Evolutionary conservation across 139 green algal species (phyloP).

Genomic region (Chlorella sp.): DNA sequence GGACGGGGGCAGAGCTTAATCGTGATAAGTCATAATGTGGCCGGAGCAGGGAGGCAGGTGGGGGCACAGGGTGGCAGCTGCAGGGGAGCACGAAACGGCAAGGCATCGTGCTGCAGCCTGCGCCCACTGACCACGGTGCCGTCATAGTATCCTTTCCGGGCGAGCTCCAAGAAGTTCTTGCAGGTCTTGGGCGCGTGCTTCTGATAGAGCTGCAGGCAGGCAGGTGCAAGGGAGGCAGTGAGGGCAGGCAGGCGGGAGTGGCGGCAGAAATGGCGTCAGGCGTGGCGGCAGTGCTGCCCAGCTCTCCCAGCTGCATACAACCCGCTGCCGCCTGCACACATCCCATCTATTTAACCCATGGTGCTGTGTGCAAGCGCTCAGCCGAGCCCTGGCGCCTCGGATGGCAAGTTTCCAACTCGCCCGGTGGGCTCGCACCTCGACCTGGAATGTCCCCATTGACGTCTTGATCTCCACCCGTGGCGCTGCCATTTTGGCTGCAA

Average conservation of each 20-base stretch:
- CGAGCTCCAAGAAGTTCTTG: conserved; percentile 93
- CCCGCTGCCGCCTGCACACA: not conserved
- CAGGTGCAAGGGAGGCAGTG: too few species aligned
- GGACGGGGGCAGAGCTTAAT: not conserved
- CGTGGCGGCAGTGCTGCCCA: not conserved
- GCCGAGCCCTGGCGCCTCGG: not conserved
- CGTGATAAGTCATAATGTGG: not conserved
- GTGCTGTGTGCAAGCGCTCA: not conserved
- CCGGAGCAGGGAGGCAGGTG: not conserved
- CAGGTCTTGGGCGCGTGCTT: conserved; percentile 83
- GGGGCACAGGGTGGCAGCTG: not conserved
- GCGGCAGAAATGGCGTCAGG: too few species aligned
- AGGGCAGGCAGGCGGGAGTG: not conserved
- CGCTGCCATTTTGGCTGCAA: conserved; percentile 4
- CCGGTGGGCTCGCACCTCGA: conserved; percentile 47
- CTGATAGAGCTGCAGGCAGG: conserved; percentile 81
- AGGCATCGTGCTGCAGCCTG: not conserved
- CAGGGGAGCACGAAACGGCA: not conserved
- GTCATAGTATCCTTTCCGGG: conserved; percentile 93
- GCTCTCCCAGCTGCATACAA: not conserved
- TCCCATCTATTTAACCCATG: not conserved
- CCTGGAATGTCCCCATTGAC: conserved; percentile 67
- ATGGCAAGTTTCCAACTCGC: not conserved
- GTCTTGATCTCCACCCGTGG: conserved; percentile 73
- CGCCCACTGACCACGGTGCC: conserved; percentile 60